Base-by-base conservation (phyloP, 163 green algal species). In the Scenedesmus sp. region DNA sequence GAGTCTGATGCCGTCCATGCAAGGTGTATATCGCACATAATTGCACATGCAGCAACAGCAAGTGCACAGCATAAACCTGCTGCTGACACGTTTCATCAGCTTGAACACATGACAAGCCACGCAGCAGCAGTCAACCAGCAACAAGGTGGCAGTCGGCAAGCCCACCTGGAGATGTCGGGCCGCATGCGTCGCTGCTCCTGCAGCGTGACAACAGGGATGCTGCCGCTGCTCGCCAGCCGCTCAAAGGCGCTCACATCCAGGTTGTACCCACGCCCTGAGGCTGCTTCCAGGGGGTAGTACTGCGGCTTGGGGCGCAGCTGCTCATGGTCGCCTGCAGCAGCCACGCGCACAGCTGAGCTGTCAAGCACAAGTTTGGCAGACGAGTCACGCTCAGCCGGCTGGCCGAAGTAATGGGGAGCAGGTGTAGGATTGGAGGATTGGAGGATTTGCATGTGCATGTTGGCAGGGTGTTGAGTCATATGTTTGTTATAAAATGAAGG, bases 191-290 rank as follows among this genome's bases (percentile, higher is more conserved):
- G 93, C 93, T 98, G 96, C 90, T 93, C 23, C 84, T 86, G 13
- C 88, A 98, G 93, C 0, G 88, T 96, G 55, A 84, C 60, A 16
- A 96, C 90, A 0, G 92, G 94, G 12, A 98, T 83, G 90, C 70
- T 54, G 1, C 20, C 46, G 60, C 90, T 2, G 55, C 34, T 64
- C 46, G 93, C 94, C 54, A 97, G 92, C 4, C 96, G 88, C 88
- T 97, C 97, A 90, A 98, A 98, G 70, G 98, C 73, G 15, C 95
- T 97, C 1, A 98, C 67, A 85, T 98, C 95, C 86, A 98, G 92
- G 76, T 98, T 92, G 57, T 95, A 94, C 56, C 97, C 96, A n/a
- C 91, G 90, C 56, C 88, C 86, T 8, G 93, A 96, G 23, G 62
- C 56, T 23, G 46, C 94, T 88, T 96, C 94, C 88, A 98, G 94